Evolutionary conservation across 1,284 basidiomycete genomes (phyloP), one percentile per base, ranked within the genome.

Genomic region (Melanopsichium pennsylvanicum): DNA sequence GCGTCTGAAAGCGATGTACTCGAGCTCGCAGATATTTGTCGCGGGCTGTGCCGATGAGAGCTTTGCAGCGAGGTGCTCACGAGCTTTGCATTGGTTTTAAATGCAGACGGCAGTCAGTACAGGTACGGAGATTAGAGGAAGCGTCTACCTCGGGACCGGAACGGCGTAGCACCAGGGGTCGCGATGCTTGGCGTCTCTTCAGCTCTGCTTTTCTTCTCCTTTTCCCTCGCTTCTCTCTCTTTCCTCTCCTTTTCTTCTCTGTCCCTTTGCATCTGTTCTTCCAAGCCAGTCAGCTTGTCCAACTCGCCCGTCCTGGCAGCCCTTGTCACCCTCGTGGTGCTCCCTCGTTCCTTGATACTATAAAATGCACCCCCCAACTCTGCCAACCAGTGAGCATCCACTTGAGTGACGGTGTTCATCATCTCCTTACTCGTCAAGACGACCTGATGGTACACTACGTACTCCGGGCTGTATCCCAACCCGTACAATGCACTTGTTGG

Each of bases 401-500:
- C 78, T 31, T 78, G 76, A 2, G 79, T 81, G 18, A 79, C 77
- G 4, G 75, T 79, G 40, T 68, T 74, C 79, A 80, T 80, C 52
- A 52, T 47, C 46, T 67, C 56, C 26, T 68, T 70, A 41, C 45
- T 55, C 25, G 78, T 74, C 39, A 75, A 41, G 23, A 67, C 74
- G 37, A 78, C 86, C 80, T 98, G 94, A 78, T 98, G 95, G 81
- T 97, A 97, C 26, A 99, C 88, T 31, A 97, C 91, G 81, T 96
- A 97, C 40, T 93, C 90, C 7, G 96, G 96, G 26, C 92, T 95
- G 82, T 93, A 97, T 70, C 95, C 96, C 45, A 97, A 85, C 10
- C 96, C 96, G 80, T 96, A 98, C 39, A 99, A 83, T 2, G 96
- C 94, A 75, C 91, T 93, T 0, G 96, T 98, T 0, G 96, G 96